These are phyloP conservation scores for Fusarium udum DNA, from an alignment of 2,329 filamentous ascomycete species.

Conservation along the genomic window DNA sequence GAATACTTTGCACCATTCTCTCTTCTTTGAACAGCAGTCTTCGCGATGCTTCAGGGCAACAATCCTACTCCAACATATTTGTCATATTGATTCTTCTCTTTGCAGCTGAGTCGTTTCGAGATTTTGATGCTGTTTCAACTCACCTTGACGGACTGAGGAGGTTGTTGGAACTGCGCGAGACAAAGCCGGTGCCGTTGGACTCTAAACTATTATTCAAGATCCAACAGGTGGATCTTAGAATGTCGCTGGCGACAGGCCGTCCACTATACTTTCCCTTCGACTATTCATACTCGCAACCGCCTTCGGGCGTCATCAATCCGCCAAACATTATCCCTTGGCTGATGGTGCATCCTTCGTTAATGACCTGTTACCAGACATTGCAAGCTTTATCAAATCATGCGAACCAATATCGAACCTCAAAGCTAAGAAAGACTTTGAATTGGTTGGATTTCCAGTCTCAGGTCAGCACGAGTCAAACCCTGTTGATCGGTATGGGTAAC, in stretches of 20 bases:
- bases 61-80: background rate
- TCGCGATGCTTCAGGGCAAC: background rate
- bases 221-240: conserved; percentile 3
- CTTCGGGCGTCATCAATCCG: rapidly evolving
- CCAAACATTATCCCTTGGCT: rapidly evolving
- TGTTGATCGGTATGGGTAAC: background rate
- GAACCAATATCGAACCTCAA: rapidly evolving
- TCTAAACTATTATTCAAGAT: conserved; percentile 2
- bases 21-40: background rate
- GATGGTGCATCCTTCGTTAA: background rate
- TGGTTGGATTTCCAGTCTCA: background rate
- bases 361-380: background rate
- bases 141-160: background rate
- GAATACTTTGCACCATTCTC: background rate
- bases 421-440: rapidly evolving
- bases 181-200: background rate
- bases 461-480: background rate
- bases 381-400: background rate
- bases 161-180: background rate
- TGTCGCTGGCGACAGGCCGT: background rate
- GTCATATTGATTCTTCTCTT: background rate
- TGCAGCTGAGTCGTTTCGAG: background rate
- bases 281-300: background rate
- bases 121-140: background rate
- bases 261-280: background rate